phyloP scores from a whole-genome alignment of 768 basidiomycete genomes.

The Phanerochaete carnosa region DNA sequence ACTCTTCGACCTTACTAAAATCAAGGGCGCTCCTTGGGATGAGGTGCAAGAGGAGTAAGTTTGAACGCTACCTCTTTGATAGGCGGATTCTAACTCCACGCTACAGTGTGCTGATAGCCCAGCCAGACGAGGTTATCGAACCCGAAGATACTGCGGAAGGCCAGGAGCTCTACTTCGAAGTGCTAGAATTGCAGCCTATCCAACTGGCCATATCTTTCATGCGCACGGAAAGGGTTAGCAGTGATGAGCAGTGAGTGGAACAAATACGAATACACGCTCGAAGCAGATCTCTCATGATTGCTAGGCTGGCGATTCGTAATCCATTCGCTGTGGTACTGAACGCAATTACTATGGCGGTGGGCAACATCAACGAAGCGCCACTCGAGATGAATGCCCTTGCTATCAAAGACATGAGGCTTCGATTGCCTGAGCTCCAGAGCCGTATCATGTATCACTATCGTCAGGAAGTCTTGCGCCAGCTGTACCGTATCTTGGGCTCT shows the following conservation, averaged over 20 bases:
- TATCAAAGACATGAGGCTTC: conserved; percentile 91
- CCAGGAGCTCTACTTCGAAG: conserved; percentile 91
- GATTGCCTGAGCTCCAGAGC: conserved; percentile 76
- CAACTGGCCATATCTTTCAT: conserved; percentile 93
- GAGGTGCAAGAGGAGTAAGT: conserved; percentile 71
- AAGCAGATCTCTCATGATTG: background rate
- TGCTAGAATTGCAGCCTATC: conserved; percentile 92
- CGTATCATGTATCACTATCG: conserved; percentile 91
- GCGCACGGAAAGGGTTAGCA: conserved; percentile 91
- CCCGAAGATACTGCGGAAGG: conserved; percentile 64
- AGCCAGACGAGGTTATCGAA: conserved; percentile 66
- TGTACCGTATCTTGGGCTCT: conserved; percentile 96
- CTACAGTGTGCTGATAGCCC: conserved; percentile 66
- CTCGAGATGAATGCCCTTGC: conserved; percentile 91
- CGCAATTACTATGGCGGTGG: conserved; percentile 93
- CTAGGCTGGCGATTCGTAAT: conserved; percentile 75
- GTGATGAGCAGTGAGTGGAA: conserved; percentile 79
- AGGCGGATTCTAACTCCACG: background rate
- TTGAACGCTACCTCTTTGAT: conserved; percentile 5
- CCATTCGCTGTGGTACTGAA: conserved; percentile 92
- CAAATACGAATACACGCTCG: background rate
- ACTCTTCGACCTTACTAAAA: conserved; percentile 86
- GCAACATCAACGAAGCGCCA: conserved; percentile 95
- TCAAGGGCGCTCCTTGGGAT: conserved; percentile 91
- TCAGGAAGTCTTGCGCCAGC: conserved; percentile 88